A percentile compares a stretch with the other conserved stretches of the same genome.
Evolutionary conservation across 208 protist species (phyloP).

Genomic region (Trypanosoma vivax): DNA sequence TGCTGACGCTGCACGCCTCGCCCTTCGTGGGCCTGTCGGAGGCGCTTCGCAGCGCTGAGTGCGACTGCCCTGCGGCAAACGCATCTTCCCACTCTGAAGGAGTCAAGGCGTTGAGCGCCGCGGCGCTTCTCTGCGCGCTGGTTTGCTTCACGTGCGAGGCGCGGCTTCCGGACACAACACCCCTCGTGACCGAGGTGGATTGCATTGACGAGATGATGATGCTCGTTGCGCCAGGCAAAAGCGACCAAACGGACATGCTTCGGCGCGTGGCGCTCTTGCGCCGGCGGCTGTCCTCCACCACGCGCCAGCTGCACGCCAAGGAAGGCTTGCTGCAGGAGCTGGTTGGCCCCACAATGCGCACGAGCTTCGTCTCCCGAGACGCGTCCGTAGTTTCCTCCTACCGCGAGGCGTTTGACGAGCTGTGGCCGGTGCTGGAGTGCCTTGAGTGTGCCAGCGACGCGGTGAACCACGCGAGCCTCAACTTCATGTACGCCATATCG

Average conservation of each 20-base stretch:
- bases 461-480: slow-evolving; percentile 79
- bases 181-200: slow-evolving; percentile 75
- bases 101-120: too few species aligned
- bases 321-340: slow-evolving; percentile 70
- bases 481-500: slow-evolving; percentile 69
- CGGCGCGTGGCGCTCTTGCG: slow-evolving; percentile 71
- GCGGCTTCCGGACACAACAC: slow-evolving; percentile 58
- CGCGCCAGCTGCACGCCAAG: slow-evolving; percentile 60
- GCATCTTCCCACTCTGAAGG: too few species aligned
- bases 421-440: slow-evolving; percentile 53
- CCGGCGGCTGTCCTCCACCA: slow-evolving; percentile 58
- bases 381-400: slow-evolving; percentile 1
- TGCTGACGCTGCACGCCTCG: slow-evolving; percentile 60
- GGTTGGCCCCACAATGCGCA: slow-evolving; percentile 61
- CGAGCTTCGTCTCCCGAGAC: slow-evolving; percentile 41
- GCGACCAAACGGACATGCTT: slow-evolving; percentile 79
- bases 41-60: slow-evolving; percentile 32
- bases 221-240: slow-evolving; percentile 67
- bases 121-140: slow-evolving; percentile 38
- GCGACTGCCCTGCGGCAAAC: background rate
- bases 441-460: slow-evolving; percentile 74
- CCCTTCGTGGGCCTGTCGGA: slow-evolving; percentile 52
- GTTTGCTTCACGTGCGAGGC: slow-evolving; percentile 58
- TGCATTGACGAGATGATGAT: slow-evolving; percentile 86
- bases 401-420: slow-evolving; percentile 34